Percentiles rank a stretch among this genome's conserved stretches.
phyloP scores from a whole-genome alignment of 129 eudicot genomes.

The Scalesia atractyloides region DNA sequence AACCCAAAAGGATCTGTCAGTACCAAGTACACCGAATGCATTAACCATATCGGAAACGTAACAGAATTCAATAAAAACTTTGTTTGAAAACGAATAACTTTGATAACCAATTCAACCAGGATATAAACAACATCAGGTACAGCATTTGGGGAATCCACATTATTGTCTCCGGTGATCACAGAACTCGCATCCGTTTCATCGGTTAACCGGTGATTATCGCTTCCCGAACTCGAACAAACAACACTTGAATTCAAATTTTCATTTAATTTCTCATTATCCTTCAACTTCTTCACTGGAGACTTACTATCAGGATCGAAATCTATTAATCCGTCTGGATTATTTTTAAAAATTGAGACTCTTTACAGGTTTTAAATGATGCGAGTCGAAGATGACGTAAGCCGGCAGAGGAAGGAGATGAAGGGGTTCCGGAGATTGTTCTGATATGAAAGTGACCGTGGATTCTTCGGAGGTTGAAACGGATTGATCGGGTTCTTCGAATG shows the following conservation, averaged over 20 bases:
- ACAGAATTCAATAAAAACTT: conserved; percentile 42
- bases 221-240: background rate
- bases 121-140: conserved; percentile 29
- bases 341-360: conserved; percentile 29
- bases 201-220: conserved; percentile 1
- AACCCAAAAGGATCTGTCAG: conserved; percentile 51
- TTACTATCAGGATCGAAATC: conserved; percentile 16
- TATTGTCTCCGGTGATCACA: conserved; percentile 24
- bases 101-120: conserved; percentile 52
- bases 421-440: conserved; percentile 25
- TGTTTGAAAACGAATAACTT: conserved; percentile 53
- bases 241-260: conserved; percentile 1
- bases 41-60: conserved; percentile 53
- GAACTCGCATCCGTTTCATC: conserved; percentile 33
- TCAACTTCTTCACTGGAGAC: conserved; percentile 30
- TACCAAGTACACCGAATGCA: conserved; percentile 50
- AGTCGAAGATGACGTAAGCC: conserved; percentile 68
- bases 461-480: conserved; percentile 13
- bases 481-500: conserved; percentile 25
- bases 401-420: conserved; percentile 28
- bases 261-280: conserved; percentile 10
- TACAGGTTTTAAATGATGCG: conserved; percentile 14
- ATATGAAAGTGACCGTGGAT: conserved; percentile 11
- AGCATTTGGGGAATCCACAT: conserved; percentile 23
- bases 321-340: conserved; percentile 20